Evolutionary conservation across 1,284 basidiomycete species (phyloP), one percentile per base, ranked within the genome.

Genomic region (Fomitopsis schrenkii): DNA sequence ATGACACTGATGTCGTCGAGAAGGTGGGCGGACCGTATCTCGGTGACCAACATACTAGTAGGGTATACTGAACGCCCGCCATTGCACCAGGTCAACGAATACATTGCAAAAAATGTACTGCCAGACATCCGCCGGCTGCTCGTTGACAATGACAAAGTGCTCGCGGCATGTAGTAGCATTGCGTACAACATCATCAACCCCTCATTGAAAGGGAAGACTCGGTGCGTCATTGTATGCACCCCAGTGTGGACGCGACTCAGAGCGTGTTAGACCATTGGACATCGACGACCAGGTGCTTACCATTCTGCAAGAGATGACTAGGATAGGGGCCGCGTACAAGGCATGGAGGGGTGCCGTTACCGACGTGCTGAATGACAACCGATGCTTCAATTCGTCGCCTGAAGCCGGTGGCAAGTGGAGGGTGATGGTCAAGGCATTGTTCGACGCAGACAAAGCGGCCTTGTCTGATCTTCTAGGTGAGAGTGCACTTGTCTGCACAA

Each of bases 171-270:
- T 72, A 87, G 82, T 44, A 95, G 92, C 67, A 87, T 98, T 35
- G 82, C 94, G 8, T 93, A 96, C 69, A 94, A 94, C 70, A 85
- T 98, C 50, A 79, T 98, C 38, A 85, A 82, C 38, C 95, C 97
- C 0, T 86, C 89, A 0, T 75, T 95, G 74, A 91, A 91, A 71
- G 83, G 84, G 26, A 88, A 87, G 68, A 73, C 83, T 54, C 87
- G 83, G 91, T 91, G 63, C 59, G 77, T 66, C 9, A 41, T 12
- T 38, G 26, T 53, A 59, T 62, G 48, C 58, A 60, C 66, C 48
- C 61, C 48, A n/a, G 22, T 42, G 44, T 15, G 40, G 54, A 41
- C 33, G 22, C 5, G 54, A 50, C 42, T 57, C 58, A 56, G 33
- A 50, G 54, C 26, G 5, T 26, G 62, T 41, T 53, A 91, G 90